Evolutionary conservation across 2,329 filamentous ascomycete genomes (phyloP).

Genomic region (Penicillium oxalicum): DNA sequence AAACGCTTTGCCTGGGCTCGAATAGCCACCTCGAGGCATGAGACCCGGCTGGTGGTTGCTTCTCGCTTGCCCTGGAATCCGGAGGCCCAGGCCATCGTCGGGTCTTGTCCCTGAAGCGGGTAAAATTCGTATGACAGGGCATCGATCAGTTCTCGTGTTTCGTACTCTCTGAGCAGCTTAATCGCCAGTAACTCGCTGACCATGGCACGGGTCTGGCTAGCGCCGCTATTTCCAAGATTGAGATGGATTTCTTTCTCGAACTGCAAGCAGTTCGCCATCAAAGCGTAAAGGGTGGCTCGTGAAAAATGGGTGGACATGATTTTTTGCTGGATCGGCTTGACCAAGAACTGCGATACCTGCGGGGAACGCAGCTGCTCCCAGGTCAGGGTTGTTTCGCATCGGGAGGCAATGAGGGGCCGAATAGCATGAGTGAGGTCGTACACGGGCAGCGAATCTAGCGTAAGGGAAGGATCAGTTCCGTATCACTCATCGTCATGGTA

Average conservation of each 20-base stretch:
- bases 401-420: conserved; percentile 72
- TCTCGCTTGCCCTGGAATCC: conserved; percentile 42
- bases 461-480: neutral
- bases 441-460: conserved; percentile 71
- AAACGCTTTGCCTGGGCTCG: conserved; percentile 89
- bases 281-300: conserved; percentile 76
- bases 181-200: conserved; percentile 88
- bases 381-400: conserved; percentile 84
- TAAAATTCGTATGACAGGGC: conserved; percentile 93
- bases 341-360: conserved; percentile 88
- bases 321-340: conserved; percentile 91
- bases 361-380: conserved; percentile 97
- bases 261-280: conserved; percentile 90
- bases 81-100: conserved; percentile 33
- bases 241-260: conserved; percentile 81
- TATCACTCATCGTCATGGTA: neutral
- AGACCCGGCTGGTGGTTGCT: conserved; percentile 66
- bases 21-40: conserved; percentile 87
- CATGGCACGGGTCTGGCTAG: conserved; percentile 75
- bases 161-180: conserved; percentile 83
- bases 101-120: conserved; percentile 73
- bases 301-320: conserved; percentile 79
- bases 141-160: conserved; percentile 84
- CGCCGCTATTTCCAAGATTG: conserved; percentile 77
- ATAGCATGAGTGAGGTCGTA: conserved; percentile 89